Percentiles rank a stretch among this genome's conserved stretches.
Conservation (phyloP, 805 yeast genomes). For the Starmera pachycereana region DNA sequence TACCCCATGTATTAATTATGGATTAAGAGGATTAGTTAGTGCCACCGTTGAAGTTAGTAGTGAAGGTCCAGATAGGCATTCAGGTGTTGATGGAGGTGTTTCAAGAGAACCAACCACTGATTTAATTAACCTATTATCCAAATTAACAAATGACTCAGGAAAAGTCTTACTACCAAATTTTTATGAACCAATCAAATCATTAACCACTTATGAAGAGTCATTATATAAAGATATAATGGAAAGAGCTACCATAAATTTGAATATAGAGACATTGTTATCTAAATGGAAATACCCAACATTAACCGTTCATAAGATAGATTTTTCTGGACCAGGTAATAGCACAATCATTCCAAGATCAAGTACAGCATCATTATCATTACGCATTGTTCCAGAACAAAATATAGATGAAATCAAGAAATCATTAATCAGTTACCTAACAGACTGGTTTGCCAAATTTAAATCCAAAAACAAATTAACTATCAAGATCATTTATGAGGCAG, state of each 20-base stretch:
- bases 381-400: slow-evolving; percentile 86
- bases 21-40: slow-evolving; percentile 84
- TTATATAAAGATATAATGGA: slow-evolving; percentile 53
- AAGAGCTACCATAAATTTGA: slow-evolving; percentile 22
- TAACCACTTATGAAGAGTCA: slow-evolving; percentile 45
- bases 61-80: slow-evolving; percentile 81
- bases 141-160: slow-evolving; percentile 47
- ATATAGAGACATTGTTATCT: slow-evolving; percentile 47
- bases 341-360: slow-evolving; percentile 85
- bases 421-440: slow-evolving; percentile 36
- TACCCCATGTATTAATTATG: slow-evolving; percentile 89
- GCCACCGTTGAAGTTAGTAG: slow-evolving; percentile 61
- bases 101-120: slow-evolving; percentile 85
- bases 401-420: slow-evolving; percentile 43
- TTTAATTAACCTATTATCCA: slow-evolving; percentile 59
- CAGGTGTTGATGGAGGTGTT: slow-evolving; percentile 95
- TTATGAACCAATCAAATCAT: slow-evolving; percentile 52
- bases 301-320: slow-evolving; percentile 74
- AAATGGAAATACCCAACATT: slow-evolving; percentile 89
- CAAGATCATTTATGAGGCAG: slow-evolving; percentile 72
- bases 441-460: slow-evolving; percentile 36
- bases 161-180: slow-evolving; percentile 57
- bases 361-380: slow-evolving; percentile 63
- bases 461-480: slow-evolving; percentile 56
- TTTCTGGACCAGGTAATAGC: slow-evolving; percentile 83